A percentile compares a stretch with the other conserved stretches of the same genome.
Conservation (phyloP, 495 filamentous ascomycete species). For the Tuber indicum region DNA sequence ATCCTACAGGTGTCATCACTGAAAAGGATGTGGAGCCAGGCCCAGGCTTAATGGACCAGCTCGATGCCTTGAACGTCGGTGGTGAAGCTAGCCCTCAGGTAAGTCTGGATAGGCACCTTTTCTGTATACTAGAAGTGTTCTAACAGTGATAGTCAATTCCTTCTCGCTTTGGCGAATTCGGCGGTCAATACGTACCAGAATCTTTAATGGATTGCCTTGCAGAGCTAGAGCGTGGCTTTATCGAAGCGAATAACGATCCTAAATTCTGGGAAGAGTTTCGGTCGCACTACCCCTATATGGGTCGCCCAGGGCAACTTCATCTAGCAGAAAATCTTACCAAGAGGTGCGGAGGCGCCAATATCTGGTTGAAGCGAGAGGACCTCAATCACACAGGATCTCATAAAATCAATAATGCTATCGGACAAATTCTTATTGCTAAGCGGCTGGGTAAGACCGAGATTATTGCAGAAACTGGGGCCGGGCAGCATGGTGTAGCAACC, state of each 20-base stretch:
- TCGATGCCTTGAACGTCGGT: constrained; percentile 61
- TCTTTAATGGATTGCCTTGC: constrained; percentile 93
- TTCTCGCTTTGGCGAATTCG: constrained; percentile 89
- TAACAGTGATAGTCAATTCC: constrained; percentile 45
- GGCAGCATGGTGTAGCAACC: constrained; percentile 91
- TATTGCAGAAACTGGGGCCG: constrained; percentile 94
- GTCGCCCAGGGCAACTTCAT: constrained; percentile 85
- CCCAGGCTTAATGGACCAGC: constrained; percentile 62
- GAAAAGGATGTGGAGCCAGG: constrained; percentile 54
- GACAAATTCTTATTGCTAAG: constrained; percentile 75
- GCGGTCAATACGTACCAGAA: constrained; percentile 98
- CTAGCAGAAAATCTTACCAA: constrained; percentile 80
- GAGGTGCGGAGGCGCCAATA: constrained; percentile 79
- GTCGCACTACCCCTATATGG: constrained; percentile 97
- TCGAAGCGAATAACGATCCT: constrained; percentile 73
- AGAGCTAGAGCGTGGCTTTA: constrained; percentile 87
- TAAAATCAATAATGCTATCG: constrained; percentile 96
- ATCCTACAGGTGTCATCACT: constrained; percentile 58
- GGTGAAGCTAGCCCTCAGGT: constrained; percentile 42
- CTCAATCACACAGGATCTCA: constrained; percentile 81
- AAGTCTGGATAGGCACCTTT: not conserved
- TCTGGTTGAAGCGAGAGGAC: constrained; percentile 94
- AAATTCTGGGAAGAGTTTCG: constrained; percentile 96
- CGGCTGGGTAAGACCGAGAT: constrained; percentile 85
- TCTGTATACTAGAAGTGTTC: not conserved